Percentiles rank a stretch among this genome's conserved stretches.
Conservation (phyloP, 2,329 filamentous ascomycete genomes). For the Paraphoma sp. region DNA sequence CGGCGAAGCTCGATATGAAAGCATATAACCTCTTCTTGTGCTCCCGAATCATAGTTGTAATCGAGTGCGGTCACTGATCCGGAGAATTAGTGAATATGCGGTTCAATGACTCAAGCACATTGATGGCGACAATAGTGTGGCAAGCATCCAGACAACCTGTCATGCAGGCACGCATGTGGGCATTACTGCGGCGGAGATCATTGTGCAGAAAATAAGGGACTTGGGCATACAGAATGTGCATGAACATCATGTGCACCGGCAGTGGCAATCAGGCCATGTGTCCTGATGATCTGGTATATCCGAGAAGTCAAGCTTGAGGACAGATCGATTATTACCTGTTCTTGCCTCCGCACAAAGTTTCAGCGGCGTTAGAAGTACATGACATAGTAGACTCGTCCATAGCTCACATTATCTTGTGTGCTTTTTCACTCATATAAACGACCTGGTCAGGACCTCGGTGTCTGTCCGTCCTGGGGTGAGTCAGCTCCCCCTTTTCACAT, state of each 20-base stretch:
- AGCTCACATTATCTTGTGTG: no score
- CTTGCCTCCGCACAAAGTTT: no score
- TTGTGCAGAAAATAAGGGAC: slow-evolving; percentile 11
- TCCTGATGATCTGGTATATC: background rate
- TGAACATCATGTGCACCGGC: background rate
- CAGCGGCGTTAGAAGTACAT: no score
- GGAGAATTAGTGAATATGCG: background rate
- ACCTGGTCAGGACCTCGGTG: no score
- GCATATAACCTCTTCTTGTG: background rate
- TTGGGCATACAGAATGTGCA: slow-evolving; percentile 1
- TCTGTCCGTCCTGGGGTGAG: no score
- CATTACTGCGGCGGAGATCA: slow-evolving; percentile 23
- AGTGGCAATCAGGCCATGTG: background rate
- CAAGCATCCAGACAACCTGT: slow-evolving; percentile 14
- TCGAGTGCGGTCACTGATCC: background rate
- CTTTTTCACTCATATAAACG: no score
- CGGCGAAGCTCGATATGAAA: background rate
- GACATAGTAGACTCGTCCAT: no score
- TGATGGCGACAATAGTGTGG: slow-evolving; percentile 8
- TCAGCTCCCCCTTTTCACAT: no score
- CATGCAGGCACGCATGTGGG: slow-evolving; percentile 26
- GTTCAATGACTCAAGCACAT: no score
- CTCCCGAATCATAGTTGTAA: background rate
- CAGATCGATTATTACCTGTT: no score
- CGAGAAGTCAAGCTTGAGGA: no score